A percentile compares a stretch with the other conserved stretches of the same genome.
Evolutionary conservation across 2,329 filamentous ascomycete species (phyloP).

Genomic region (Ascocoryne sarcoides): DNA sequence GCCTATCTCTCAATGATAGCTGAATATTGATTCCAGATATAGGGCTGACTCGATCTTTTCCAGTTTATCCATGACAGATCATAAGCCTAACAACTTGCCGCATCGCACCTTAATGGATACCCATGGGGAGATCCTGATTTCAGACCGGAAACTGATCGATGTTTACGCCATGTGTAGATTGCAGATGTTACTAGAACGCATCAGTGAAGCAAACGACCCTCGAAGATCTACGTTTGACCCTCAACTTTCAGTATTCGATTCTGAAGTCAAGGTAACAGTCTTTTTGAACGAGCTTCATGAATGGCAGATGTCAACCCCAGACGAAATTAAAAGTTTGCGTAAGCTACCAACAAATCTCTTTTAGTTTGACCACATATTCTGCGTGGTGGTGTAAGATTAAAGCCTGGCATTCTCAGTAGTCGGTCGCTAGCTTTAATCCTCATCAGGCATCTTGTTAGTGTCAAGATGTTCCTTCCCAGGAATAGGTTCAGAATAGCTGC

Average conservation of each 20-base stretch:
- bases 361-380: constrained; percentile 1
- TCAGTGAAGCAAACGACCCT: constrained; percentile 5
- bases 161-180: constrained; percentile 17
- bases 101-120: constrained; percentile 18
- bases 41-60: not conserved
- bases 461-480: no score
- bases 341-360: constrained; percentile 1
- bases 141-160: constrained; percentile 8
- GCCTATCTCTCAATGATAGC: not conserved
- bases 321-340: constrained; percentile 14
- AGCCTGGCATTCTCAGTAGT: no score
- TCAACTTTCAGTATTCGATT: constrained; percentile 13
- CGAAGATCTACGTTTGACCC: constrained; percentile 6
- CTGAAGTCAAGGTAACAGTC: constrained; percentile 20
- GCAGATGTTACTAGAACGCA: constrained; percentile 15
- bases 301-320: constrained; percentile 14
- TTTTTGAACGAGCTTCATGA: constrained; percentile 20
- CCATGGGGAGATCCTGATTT: constrained; percentile 11
- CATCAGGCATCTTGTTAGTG: no score
- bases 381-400: no score
- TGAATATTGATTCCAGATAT: not conserved
- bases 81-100: constrained; percentile 21
- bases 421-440: no score
- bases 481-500: no score
- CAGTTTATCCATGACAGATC: constrained; percentile 18